Evolutionary conservation across 805 yeast genomes (phyloP).

Genomic region (Saccharomycopsis sp.): DNA sequence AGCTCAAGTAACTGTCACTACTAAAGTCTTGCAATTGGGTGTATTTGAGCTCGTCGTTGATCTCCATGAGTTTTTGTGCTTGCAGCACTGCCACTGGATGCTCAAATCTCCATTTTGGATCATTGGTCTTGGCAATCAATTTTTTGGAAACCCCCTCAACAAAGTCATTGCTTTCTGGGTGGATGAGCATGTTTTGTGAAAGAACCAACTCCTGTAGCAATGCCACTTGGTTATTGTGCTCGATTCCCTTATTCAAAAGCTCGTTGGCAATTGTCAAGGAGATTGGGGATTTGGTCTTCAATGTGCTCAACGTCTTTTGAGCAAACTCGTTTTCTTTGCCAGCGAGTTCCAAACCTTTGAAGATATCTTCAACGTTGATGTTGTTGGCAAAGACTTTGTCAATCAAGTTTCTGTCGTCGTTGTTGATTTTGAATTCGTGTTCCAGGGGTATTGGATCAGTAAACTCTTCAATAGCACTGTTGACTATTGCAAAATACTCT

Average conservation of each 20-base stretch:
- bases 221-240: slow-evolving; percentile 52
- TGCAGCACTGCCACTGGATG: no score
- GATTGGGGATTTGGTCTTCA: slow-evolving; percentile 53
- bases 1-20: slow-evolving; percentile 4
- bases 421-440: slow-evolving; percentile 36
- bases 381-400: slow-evolving; percentile 55
- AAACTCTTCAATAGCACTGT: slow-evolving; percentile 71
- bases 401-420: slow-evolving; percentile 38
- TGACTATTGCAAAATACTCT: slow-evolving; percentile 49
- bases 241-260: slow-evolving; percentile 52
- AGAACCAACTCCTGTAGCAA: slow-evolving; percentile 59
- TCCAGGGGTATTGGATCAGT: slow-evolving; percentile 48
- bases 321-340: slow-evolving; percentile 32
- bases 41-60: slow-evolving; percentile 4
- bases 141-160: slow-evolving; percentile 59
- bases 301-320: slow-evolving; percentile 29
- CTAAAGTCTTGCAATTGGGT: slow-evolving; percentile 15
- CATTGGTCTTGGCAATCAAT: slow-evolving; percentile 48
- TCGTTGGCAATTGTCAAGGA: slow-evolving; percentile 67
- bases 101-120: slow-evolving; percentile 45
- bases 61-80: no score
- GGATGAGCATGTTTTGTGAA: slow-evolving; percentile 65
- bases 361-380: slow-evolving; percentile 38
- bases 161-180: slow-evolving; percentile 48
- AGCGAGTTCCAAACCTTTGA: slow-evolving; percentile 38